Percentiles rank a stretch among this genome's conserved stretches.
Evolutionary conservation across 2,329 filamentous ascomycete species (phyloP).

Genomic region (Amauroascus verrucosus): DNA sequence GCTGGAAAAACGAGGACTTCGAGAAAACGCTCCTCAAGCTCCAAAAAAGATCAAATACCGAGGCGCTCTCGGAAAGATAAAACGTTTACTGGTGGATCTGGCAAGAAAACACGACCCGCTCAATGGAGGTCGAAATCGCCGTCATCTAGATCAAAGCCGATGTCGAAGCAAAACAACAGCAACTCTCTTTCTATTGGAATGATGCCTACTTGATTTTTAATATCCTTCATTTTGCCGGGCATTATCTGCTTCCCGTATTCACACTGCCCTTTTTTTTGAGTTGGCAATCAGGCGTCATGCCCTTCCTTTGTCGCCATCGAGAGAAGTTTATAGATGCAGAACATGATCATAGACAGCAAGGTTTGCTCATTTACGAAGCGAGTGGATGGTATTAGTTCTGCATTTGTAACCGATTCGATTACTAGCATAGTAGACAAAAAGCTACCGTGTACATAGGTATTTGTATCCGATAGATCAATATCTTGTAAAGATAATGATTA

Average conservation of each 20-base stretch:
- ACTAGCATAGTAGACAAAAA: not conserved
- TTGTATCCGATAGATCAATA: not conserved
- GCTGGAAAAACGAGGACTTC: not conserved
- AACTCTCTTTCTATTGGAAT: conserved; percentile 25
- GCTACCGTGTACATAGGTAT: not conserved
- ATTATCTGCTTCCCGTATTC: not conserved
- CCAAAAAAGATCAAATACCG: conserved; percentile 1
- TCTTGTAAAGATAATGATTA: not conserved
- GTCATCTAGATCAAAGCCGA: conserved; percentile 3
- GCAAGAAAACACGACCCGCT: conserved; percentile 8
- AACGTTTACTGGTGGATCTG: not conserved
- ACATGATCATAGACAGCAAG: not conserved
- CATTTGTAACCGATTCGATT: not conserved
- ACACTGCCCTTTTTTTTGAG: not conserved
- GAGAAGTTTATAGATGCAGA: not conserved
- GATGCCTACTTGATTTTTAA: conserved; percentile 29
- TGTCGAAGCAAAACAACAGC: conserved; percentile 9
- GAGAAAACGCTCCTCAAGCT: conserved; percentile 1
- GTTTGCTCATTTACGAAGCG: not conserved
- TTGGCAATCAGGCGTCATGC: not conserved
- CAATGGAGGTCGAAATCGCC: conserved; percentile 7
- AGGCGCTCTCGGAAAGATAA: conserved; percentile 4
- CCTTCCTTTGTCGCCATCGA: not conserved
- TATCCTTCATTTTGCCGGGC: not conserved
- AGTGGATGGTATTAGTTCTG: not conserved